phyloP scores from a whole-genome alignment of 306 rosid species.

The Luffa acutangula region DNA sequence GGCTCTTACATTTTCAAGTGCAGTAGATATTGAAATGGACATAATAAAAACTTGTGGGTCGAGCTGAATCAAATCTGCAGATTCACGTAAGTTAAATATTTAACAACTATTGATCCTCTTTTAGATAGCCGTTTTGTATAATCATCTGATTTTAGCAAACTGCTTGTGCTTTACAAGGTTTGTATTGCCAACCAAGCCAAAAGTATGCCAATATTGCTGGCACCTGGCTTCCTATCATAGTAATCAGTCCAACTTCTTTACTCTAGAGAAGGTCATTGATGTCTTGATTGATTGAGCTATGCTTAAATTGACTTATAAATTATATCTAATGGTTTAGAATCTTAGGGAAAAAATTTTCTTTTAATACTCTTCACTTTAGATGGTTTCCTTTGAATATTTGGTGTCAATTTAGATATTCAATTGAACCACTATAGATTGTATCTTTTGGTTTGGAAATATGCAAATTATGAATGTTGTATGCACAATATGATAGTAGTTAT shows the following conservation, averaged over 20 bases:
- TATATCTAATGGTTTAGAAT: background rate
- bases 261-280: background rate
- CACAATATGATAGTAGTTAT: background rate
- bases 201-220: background rate
- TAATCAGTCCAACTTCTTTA: background rate
- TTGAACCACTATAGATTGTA: background rate
- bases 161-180: background rate
- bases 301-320: background rate
- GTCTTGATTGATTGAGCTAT: background rate
- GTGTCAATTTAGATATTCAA: background rate
- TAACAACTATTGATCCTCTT: background rate
- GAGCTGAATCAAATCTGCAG: constrained; percentile 1
- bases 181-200: background rate
- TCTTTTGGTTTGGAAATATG: background rate
- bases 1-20: background rate
- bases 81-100: background rate
- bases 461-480: background rate
- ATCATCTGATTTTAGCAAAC: background rate
- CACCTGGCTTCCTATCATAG: background rate
- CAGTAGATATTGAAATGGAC: background rate
- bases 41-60: background rate
- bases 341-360: background rate
- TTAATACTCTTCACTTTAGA: background rate
- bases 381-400: background rate
- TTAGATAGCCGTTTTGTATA: background rate